These are phyloP conservation scores for Bruguiera gymnorhiza DNA, from an alignment of 345 rosid species.

Conservation along the genomic window DNA sequence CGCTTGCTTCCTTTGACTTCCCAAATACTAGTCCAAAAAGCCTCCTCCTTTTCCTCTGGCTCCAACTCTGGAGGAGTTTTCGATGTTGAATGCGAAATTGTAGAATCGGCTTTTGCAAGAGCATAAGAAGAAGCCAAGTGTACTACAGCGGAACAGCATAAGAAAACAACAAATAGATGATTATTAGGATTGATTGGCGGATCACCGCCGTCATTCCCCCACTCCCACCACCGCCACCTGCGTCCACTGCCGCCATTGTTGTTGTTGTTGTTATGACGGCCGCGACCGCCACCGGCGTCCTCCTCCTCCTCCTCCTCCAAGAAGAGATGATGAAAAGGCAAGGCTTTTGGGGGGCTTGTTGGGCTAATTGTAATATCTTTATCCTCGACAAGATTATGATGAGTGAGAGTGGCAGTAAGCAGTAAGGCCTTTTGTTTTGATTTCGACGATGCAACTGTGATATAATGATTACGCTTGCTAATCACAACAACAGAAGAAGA, in stretches of 20 bases:
- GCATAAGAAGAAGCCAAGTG: conserved; percentile 1
- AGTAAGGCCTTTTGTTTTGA: not conserved
- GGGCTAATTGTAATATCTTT: no score
- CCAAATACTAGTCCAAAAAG: conserved; percentile 36
- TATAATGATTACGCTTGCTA: no score
- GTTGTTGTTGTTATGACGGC: not conserved
- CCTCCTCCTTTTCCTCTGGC: conserved; percentile 21
- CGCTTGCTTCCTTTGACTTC: conserved; percentile 72
- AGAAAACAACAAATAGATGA: not conserved
- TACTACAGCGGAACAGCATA: not conserved
- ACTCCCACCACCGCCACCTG: not conserved
- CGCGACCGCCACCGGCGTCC: not conserved
- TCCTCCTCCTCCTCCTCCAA: not conserved
- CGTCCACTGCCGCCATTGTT: not conserved
- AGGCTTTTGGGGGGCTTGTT: not conserved
- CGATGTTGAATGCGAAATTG: not conserved
- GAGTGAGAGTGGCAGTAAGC: not conserved
- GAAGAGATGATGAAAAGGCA: not conserved
- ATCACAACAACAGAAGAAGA: no score
- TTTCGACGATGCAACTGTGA: no score
- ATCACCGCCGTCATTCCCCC: not conserved
- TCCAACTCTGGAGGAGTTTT: not conserved
- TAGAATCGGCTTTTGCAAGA: not conserved
- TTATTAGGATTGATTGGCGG: not conserved
- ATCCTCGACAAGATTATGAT: not conserved